Percentiles rank a stretch among this genome's conserved stretches.
These are phyloP conservation scores for Leptographium procerum DNA, from an alignment of 2,329 filamentous ascomycete genomes.

Conservation along the genomic window DNA sequence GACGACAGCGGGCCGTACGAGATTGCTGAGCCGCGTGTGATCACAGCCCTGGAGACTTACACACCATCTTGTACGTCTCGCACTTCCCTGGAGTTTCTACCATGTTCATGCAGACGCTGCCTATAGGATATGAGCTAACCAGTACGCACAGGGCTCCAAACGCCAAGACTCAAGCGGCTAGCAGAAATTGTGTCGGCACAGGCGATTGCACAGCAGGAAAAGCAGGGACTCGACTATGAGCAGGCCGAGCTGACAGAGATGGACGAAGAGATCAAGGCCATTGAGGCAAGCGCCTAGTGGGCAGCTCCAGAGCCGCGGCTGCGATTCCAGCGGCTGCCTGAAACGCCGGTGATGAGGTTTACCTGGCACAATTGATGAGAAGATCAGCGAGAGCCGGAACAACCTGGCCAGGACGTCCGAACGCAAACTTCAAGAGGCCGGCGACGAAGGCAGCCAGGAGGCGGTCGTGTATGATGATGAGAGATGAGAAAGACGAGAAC, in stretches of 20 bases:
- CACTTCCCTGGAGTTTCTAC: no score
- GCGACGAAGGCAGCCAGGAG: neutral
- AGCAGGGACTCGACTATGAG: conserved; percentile 47
- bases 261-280: conserved; percentile 32
- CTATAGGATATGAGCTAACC: neutral
- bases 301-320: conserved; percentile 13
- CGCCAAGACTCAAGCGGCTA: conserved; percentile 82
- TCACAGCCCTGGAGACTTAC: conserved; percentile 94
- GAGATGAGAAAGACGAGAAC: conserved; percentile 2
- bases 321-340: conserved; percentile 12
- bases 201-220: conserved; percentile 90
- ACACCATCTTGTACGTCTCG: conserved; percentile 85
- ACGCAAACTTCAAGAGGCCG: neutral
- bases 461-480: conserved; percentile 8
- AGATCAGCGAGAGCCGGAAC: neutral
- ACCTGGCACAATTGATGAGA: conserved; percentile 14
- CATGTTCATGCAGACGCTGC: neutral
- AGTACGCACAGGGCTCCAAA: conserved; percentile 67
- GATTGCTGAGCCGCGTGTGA: conserved; percentile 91
- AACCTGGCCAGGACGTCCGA: neutral
- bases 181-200: conserved; percentile 98
- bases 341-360: conserved; percentile 17
- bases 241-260: conserved; percentile 39
- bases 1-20: conserved; percentile 97
- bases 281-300: conserved; percentile 25